Evolutionary conservation across 371 early-diverging fungal genomes (phyloP), one percentile per base, ranked within the genome.

Genomic region (Parasitella parasitica): DNA sequence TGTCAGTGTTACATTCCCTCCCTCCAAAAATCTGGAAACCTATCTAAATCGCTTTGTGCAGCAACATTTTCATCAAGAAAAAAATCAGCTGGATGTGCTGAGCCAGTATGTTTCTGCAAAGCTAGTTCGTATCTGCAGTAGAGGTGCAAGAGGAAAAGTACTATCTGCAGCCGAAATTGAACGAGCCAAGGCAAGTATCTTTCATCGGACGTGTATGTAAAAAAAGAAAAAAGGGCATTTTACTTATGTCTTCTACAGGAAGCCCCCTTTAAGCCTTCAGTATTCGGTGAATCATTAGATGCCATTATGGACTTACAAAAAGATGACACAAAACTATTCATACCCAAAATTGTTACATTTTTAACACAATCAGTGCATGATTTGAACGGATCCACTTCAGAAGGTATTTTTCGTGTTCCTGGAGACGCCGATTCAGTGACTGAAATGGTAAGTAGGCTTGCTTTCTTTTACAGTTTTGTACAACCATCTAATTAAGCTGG

Each of bases 361-460:
- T 77, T 98, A 54, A 82, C 91, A 6, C 86, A 90, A 32, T 80
- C 88, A 24, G 89, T 98, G 28, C 66, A 87, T 32, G 67, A 85
- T 0, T 77, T 96, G 30, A 86, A 91, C 41, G 98, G 98, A 15
- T 80, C 80, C 38, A 54, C 75, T 46, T 83, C 95, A 5, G 97
- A 98, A 72, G 98, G 98, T 18, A 95, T 98, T 30, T 98, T 98
- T 71, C 90, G 98, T 60, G 92, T 98, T 24, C 95, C 98, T 20
- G 98, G 96, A 26, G 96, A 97, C 73, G 88, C 87, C 35, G 97
- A 97, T 48, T 81, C 80, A n/a, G 94, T 97, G 4, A 86, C 92
- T n/a, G 84, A 85, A 52, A 69, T 92, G 85, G 91, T 92, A 77
- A 51, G 79, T 50, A 2, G n/a, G 15, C 43, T 43, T 43, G 43